A percentile compares a stretch with the other conserved stretches of the same genome.
These are phyloP conservation scores for Colletotrichum simmondsii DNA, from an alignment of 2,329 filamentous ascomycete genomes.

Conservation along the genomic window DNA sequence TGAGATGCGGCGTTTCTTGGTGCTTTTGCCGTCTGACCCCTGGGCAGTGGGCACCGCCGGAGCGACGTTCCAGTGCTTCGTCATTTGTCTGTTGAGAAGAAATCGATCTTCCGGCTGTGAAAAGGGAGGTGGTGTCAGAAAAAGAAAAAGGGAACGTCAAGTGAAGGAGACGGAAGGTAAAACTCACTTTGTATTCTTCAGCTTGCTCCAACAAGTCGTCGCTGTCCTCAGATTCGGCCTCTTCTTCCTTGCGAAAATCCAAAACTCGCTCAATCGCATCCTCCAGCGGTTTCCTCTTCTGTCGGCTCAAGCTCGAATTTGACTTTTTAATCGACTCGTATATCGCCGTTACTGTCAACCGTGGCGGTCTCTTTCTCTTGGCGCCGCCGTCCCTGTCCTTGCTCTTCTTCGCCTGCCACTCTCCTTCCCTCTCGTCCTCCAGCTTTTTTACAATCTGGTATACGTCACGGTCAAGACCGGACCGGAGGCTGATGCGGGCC, in stretches of 20 bases:
- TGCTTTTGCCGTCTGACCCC: slow-evolving; percentile 34
- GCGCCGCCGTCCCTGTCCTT: slow-evolving; percentile 68
- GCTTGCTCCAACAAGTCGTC: slow-evolving; percentile 55
- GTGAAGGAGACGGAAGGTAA: slow-evolving; percentile 32
- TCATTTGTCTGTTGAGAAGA: slow-evolving; percentile 54
- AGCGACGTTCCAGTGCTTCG: slow-evolving; percentile 49
- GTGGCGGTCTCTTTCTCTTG: slow-evolving; percentile 42
- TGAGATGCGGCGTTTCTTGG: slow-evolving; percentile 38
- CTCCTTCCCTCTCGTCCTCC: slow-evolving; percentile 71
- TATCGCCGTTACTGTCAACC: slow-evolving; percentile 68
- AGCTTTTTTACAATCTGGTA: slow-evolving; percentile 84
- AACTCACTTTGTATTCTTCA: slow-evolving; percentile 36
- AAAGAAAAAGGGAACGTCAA: not conserved
- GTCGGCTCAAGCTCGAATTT: slow-evolving; percentile 86
- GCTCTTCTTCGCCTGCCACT: slow-evolving; percentile 36
- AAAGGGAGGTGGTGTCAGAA: not conserved
- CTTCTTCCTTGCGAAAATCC: slow-evolving; percentile 75
- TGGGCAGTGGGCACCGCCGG: slow-evolving; percentile 25
- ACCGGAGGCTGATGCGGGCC: slow-evolving; percentile 53
- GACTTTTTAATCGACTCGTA: slow-evolving; percentile 82
- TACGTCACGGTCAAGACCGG: slow-evolving; percentile 75
- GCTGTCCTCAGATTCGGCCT: slow-evolving; percentile 64
- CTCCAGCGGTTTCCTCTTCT: slow-evolving; percentile 84
- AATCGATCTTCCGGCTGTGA: slow-evolving; percentile 47
- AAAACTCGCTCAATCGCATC: slow-evolving; percentile 88